These are phyloP conservation scores for Dissoconium aciculare DNA, from an alignment of 2,329 filamentous ascomycete genomes.

Conservation along the genomic window DNA sequence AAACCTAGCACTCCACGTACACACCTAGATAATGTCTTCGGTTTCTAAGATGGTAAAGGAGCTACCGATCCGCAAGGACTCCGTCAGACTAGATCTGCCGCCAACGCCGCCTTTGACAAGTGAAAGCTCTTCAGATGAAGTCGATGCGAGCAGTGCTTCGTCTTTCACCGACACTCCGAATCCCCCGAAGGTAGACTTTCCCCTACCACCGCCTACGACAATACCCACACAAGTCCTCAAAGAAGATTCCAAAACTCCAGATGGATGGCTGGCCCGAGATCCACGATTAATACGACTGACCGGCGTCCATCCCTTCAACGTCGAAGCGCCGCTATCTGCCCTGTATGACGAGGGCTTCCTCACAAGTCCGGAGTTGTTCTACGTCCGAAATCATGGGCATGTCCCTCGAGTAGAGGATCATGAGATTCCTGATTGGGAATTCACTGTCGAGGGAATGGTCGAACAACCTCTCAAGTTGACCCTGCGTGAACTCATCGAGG, in stretches of 20 bases:
- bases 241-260: conserved; percentile 71
- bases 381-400: conserved; percentile 77
- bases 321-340: conserved; percentile 65
- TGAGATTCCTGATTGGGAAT: conserved; percentile 63
- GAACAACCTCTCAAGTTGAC: conserved; percentile 58
- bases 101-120: conserved; percentile 28
- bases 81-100: too few relatives aligned
- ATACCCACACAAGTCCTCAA: conserved; percentile 47
- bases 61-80: too few relatives aligned
- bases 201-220: conserved; percentile 52
- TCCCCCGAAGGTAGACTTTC: too few relatives aligned
- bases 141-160: too few relatives aligned
- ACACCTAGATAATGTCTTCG: too few relatives aligned
- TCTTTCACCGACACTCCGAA: too few relatives aligned
- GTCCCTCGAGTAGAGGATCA: conserved; percentile 62
- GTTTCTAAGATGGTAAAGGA: too few relatives aligned
- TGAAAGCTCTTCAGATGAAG: too few relatives aligned
- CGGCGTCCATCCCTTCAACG: conserved; percentile 81
- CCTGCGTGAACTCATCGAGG: conserved; percentile 53
- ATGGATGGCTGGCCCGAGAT: conserved; percentile 66
- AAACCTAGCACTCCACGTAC: too few relatives aligned
- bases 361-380: conserved; percentile 76
- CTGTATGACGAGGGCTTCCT: conserved; percentile 72
- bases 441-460: conserved; percentile 74
- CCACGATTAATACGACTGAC: conserved; percentile 71